Conservation (phyloP, 2,329 filamentous ascomycete species). For the Bisporella sp. region DNA sequence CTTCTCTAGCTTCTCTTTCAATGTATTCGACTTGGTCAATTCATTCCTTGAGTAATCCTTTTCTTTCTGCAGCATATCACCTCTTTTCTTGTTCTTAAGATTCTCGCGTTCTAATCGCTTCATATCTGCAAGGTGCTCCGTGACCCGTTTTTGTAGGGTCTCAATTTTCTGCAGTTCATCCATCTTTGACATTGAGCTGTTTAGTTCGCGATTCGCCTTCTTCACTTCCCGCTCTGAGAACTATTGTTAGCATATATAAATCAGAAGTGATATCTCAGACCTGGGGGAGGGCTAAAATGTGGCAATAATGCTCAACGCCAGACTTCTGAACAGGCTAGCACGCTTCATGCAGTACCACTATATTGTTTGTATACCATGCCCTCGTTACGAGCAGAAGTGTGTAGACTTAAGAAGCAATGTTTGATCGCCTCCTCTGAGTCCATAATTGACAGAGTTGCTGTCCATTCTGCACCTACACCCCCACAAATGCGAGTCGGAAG, state of each 20-base stretch:
- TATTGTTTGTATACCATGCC: too few relatives aligned
- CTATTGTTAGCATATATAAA: slow-evolving; percentile 4
- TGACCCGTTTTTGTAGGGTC: slow-evolving; percentile 81
- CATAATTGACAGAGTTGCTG: too few relatives aligned
- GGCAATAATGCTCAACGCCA: too few relatives aligned
- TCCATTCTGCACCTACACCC: too few relatives aligned
- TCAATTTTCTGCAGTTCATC: slow-evolving; percentile 89
- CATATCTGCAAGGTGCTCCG: slow-evolving; percentile 88
- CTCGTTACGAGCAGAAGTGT: too few relatives aligned
- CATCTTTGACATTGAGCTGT: slow-evolving; percentile 84
- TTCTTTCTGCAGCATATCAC: slow-evolving; percentile 92
- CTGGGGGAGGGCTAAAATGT: too few relatives aligned
- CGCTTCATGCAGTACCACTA: too few relatives aligned
- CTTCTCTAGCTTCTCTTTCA: slow-evolving; percentile 97
- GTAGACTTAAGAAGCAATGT: too few relatives aligned
- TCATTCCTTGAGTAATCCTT: slow-evolving; percentile 86
- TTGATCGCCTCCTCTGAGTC: too few relatives aligned
- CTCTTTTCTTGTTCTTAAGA: slow-evolving; percentile 90
- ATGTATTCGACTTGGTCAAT: slow-evolving; percentile 77
- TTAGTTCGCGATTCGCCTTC: slow-evolving; percentile 85
- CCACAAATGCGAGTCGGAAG: too few relatives aligned
- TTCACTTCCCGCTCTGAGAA: slow-evolving; percentile 83
- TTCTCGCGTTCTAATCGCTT: slow-evolving; percentile 92
- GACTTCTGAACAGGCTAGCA: too few relatives aligned
- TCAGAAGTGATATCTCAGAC: too few relatives aligned